Evolutionary conservation across 2,329 filamentous ascomycete genomes (phyloP).

Genomic region (Sphaerostilbella broomeana): DNA sequence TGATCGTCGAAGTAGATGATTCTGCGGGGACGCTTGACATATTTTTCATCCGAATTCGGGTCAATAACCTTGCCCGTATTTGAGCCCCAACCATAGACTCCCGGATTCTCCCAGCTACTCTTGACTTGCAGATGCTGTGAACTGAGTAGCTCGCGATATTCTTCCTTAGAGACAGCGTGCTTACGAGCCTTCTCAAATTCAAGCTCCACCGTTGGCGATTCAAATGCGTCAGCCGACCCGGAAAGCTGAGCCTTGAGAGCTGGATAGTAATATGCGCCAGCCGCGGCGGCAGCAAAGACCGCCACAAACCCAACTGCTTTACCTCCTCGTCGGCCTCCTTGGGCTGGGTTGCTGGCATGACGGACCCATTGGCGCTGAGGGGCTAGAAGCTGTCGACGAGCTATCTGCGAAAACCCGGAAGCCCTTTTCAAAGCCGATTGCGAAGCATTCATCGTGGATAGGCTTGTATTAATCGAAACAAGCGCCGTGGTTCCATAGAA

Average conservation of each 20-base stretch:
- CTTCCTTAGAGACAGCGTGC: slow-evolving; percentile 56
- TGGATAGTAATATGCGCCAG: slow-evolving; percentile 34
- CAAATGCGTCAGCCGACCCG: slow-evolving; percentile 15
- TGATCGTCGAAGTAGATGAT: slow-evolving; percentile 79
- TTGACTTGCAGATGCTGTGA: slow-evolving; percentile 85
- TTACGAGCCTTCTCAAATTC: slow-evolving; percentile 61
- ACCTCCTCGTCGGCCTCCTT: slow-evolving; percentile 19
- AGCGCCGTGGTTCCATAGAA: background rate
- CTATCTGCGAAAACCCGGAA: slow-evolving; percentile 19
- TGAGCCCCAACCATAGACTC: slow-evolving; percentile 89
- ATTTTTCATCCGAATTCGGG: slow-evolving; percentile 68
- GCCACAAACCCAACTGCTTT: slow-evolving; percentile 26
- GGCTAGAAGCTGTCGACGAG: slow-evolving; percentile 17
- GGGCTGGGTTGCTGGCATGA: slow-evolving; percentile 19
- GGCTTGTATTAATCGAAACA: background rate
- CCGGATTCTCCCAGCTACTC: slow-evolving; percentile 73
- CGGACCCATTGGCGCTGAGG: slow-evolving; percentile 26
- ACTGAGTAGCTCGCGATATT: slow-evolving; percentile 69
- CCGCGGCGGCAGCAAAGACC: slow-evolving; percentile 34
- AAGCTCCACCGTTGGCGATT: slow-evolving; percentile 35
- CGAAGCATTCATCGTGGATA: slow-evolving; percentile 26
- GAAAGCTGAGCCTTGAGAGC: slow-evolving; percentile 24
- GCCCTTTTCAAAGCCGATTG: slow-evolving; percentile 24
- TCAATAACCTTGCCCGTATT: slow-evolving; percentile 82
- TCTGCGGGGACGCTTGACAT: slow-evolving; percentile 73